phyloP scores from a whole-genome alignment of 129 eudicot species.

The Centella asiatica region DNA sequence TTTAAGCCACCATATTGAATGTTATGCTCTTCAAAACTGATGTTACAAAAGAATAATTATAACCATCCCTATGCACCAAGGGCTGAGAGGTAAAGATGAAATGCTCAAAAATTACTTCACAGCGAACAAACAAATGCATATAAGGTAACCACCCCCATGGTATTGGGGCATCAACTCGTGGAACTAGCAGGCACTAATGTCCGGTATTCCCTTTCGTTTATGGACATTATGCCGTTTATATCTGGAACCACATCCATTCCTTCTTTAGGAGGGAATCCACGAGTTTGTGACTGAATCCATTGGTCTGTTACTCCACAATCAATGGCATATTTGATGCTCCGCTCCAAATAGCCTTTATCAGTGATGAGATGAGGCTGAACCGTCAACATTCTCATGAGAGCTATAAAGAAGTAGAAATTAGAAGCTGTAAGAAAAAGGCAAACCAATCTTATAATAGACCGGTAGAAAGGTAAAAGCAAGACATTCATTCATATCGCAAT shows the following conservation, averaged over 20 bases:
- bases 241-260: slow-evolving; percentile 63
- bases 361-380: slow-evolving; percentile 69
- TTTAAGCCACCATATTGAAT: not conserved
- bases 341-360: slow-evolving; percentile 59
- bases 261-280: slow-evolving; percentile 69
- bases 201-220: slow-evolving; percentile 50
- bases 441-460: not conserved
- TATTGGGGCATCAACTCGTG: not conserved
- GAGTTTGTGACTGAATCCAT: slow-evolving; percentile 59
- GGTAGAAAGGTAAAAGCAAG: not conserved
- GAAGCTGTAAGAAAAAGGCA: not conserved
- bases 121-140: not conserved
- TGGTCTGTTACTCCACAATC: slow-evolving; percentile 75
- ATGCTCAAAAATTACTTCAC: not conserved
- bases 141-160: not conserved
- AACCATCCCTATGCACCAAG: not conserved
- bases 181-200: slow-evolving; percentile 28
- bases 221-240: slow-evolving; percentile 45
- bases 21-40: slow-evolving; percentile 2
- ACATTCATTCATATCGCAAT: not conserved
- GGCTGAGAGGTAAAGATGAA: slow-evolving; percentile 4
- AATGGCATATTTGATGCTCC: slow-evolving; percentile 59
- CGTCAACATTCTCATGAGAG: slow-evolving; percentile 61
- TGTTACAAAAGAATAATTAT: not conserved
- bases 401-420: slow-evolving; percentile 30